phyloP scores from a whole-genome alignment of 805 yeast genomes.

The Maudiozyma pseudohumilis region DNA sequence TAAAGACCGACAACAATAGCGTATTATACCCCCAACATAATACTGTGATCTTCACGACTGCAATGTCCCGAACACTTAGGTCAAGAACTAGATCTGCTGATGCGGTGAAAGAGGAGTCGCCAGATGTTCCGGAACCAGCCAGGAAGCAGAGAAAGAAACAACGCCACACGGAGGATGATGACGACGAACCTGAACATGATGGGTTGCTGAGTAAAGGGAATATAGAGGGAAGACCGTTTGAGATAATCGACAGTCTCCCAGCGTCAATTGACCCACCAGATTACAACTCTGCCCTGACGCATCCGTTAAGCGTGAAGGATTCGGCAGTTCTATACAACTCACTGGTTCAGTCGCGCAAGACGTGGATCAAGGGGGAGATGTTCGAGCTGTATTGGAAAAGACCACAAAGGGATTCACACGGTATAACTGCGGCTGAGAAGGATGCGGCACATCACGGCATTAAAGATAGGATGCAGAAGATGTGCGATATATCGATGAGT shows the following conservation, averaged over 20 bases:
- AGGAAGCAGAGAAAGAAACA: conserved; percentile 1
- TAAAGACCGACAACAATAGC: no score
- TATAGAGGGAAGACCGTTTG: conserved; percentile 45
- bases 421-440: not conserved
- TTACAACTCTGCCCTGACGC: conserved; percentile 43
- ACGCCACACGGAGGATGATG: not conserved
- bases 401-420: conserved; percentile 25
- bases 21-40: no score
- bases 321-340: conserved; percentile 65
- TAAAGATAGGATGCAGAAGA: conserved; percentile 79
- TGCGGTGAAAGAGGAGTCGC: not conserved
- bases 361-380: conserved; percentile 56
- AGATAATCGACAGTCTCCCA: conserved; percentile 56
- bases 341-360: conserved; percentile 58
- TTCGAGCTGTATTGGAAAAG: conserved; percentile 76
- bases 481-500: conserved; percentile 62
- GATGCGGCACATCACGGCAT: conserved; percentile 7
- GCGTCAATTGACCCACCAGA: conserved; percentile 51
- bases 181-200: no score
- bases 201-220: not conserved
- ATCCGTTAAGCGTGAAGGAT: conserved; percentile 62
- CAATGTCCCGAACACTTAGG: not conserved
- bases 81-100: conserved; percentile 1
- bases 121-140: not conserved
- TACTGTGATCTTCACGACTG: no score